Evolutionary conservation across 2,329 filamentous ascomycete genomes (phyloP), one percentile per base, ranked within the genome.

Genomic region (Gyromitra esculenta): DNA sequence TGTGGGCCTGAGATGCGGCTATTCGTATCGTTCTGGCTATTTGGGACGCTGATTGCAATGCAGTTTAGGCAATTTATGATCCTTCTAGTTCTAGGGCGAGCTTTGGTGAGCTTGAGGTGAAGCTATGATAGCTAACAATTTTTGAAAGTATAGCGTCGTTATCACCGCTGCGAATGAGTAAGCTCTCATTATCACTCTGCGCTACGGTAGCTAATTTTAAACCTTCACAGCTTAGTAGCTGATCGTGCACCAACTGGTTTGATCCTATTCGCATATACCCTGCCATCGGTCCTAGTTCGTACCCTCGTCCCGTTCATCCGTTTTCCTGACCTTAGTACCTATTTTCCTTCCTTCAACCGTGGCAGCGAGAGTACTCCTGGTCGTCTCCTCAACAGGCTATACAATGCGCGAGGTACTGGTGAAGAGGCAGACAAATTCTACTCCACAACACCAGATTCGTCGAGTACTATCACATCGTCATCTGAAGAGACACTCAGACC

Each of bases 111-210:
- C 31, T 52, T n/a, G 5, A 52, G 43, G 21, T 25, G 43, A 13
- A 59, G 56, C 62, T 52, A 52, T 8, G 25, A 39, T 69, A n/a
- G 13, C 60, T 59, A 72, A 66, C 18, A 18, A 15, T n/a, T n/a
- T 25, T 59, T 43, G 57, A 9, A 56, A 52, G 2, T 5, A 62
- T 5, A 77, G 77, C 41, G 64, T 75, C 21, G 62, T 77, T 37
- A 56, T 75, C 9, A 77, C 71, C 7, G 71, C 67, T 21, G 75
- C 75, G 21, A 79, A 73, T 43, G 77, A 79, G 66, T 76, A 69
- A 21, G 67, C 54, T 25, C 45, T 41, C 6, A 13, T 39, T n/a
- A 7, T n/a, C 18, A 31, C 43, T n/a, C 21, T 8, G 11, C 11
- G 5, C 18, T 37, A 5, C 31, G 5, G 6, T 43, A 37, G 31